Percentiles rank a stretch among this genome's conserved stretches.
phyloP scores from a whole-genome alignment of 1,284 basidiomycete genomes.

The Inonotus hispidus region DNA sequence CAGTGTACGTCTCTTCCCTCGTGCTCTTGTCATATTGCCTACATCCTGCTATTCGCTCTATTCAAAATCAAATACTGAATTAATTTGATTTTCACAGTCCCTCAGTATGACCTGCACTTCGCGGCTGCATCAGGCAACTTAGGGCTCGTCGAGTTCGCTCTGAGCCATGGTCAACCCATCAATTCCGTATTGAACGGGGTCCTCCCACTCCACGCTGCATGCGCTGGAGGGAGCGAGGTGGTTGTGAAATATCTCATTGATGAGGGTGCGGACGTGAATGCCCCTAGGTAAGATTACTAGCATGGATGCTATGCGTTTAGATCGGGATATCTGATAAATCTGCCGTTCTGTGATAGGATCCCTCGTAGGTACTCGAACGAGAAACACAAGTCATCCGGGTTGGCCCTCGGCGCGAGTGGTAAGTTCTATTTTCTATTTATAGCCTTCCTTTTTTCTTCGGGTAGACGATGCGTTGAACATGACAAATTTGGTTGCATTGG shows the following conservation, averaged over 20 bases:
- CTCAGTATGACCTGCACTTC: conserved; percentile 83
- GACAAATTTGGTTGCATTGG: not conserved
- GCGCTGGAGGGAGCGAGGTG: conserved; percentile 78
- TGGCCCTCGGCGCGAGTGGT: conserved; percentile 19
- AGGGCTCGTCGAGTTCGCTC: conserved; percentile 81
- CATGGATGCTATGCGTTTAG: not conserved
- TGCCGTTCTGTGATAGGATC: conserved; percentile 6
- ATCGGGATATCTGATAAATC: not conserved
- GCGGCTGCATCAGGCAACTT: conserved; percentile 86
- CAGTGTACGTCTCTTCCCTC: conserved; percentile 50
- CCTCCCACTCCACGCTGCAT: conserved; percentile 87
- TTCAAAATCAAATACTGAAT: conserved; percentile 5
- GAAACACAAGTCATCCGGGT: conserved; percentile 14
- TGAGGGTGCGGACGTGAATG: conserved; percentile 89
- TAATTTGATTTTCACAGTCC: conserved; percentile 45
- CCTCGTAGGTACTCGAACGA: conserved; percentile 18
- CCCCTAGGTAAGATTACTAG: conserved; percentile 54
- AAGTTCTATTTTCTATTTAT: not conserved
- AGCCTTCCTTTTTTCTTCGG: not conserved
- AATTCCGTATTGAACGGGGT: conserved; percentile 91
- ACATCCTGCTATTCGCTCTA: conserved; percentile 8
- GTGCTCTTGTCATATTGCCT: not conserved
- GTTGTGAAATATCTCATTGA: conserved; percentile 86
- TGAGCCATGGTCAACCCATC: conserved; percentile 89
- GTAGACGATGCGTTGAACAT: not conserved